phyloP scores from a whole-genome alignment of 2,329 filamentous ascomycete genomes.

The Lojkania enalia region DNA sequence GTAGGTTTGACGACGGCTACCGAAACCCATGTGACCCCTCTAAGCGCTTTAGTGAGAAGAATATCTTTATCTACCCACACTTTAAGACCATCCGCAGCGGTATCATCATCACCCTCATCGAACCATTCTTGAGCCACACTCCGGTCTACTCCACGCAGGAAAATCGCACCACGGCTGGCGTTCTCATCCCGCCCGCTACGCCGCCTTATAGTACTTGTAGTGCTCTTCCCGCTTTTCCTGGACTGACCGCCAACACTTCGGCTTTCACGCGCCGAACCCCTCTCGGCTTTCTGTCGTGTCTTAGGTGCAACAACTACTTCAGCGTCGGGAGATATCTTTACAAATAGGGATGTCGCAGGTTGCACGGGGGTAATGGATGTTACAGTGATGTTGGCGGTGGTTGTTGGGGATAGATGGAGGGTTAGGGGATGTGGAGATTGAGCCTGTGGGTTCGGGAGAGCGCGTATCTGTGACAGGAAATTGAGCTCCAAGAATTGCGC shows the following conservation, averaged over 20 bases:
- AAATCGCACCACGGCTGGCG: slow-evolving; percentile 65
- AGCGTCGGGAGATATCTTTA: slow-evolving; percentile 89
- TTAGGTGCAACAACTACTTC: slow-evolving; percentile 98
- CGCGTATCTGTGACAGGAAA: slow-evolving; percentile 87
- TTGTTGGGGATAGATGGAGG: slow-evolving; percentile 90
- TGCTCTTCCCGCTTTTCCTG: slow-evolving; percentile 75
- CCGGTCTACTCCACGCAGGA: slow-evolving; percentile 78
- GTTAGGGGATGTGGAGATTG: slow-evolving; percentile 77
- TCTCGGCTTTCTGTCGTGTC: slow-evolving; percentile 70
- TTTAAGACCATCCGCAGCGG: slow-evolving; percentile 60
- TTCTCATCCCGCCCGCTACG: slow-evolving; percentile 66
- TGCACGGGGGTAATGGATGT: slow-evolving; percentile 79
- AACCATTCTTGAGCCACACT: slow-evolving; percentile 75
- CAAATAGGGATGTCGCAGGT: slow-evolving; percentile 72
- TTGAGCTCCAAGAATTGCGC: slow-evolving; percentile 95
- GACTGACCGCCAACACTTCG: slow-evolving; percentile 80
- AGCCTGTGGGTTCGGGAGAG: slow-evolving; percentile 78
- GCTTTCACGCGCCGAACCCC: slow-evolving; percentile 68
- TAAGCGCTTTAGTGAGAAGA: slow-evolving; percentile 70
- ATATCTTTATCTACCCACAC: slow-evolving; percentile 86
- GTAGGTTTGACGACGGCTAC: slow-evolving; percentile 88
- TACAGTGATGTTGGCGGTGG: slow-evolving; percentile 88
- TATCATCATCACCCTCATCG: slow-evolving; percentile 61
- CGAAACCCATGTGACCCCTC: slow-evolving; percentile 74
- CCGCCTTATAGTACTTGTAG: slow-evolving; percentile 69